Evolutionary conservation across 2,329 filamentous ascomycete species (phyloP).

Genomic region (Apiospora pterosperma): DNA sequence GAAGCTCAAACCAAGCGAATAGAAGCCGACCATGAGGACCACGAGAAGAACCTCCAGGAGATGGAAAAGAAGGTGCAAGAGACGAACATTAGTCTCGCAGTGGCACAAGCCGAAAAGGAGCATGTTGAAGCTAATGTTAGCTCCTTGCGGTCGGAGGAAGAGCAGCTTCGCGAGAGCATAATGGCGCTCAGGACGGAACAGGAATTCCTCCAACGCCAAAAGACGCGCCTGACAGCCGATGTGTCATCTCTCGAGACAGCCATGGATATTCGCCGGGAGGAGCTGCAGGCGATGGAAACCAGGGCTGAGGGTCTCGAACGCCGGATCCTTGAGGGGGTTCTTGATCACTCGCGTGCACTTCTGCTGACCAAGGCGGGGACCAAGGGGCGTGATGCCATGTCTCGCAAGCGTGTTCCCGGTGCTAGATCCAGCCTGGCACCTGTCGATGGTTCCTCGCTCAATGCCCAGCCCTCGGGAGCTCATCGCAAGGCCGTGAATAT

Average conservation of each 20-base stretch:
- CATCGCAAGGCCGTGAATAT: slow-evolving; percentile 42
- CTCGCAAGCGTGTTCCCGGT: slow-evolving; percentile 49
- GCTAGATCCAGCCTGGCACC: slow-evolving; percentile 38
- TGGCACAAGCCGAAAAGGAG: slow-evolving; percentile 63
- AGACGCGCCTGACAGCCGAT: slow-evolving; percentile 76
- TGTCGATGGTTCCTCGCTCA: slow-evolving; percentile 16
- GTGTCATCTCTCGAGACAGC: slow-evolving; percentile 90
- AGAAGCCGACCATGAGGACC: slow-evolving; percentile 72
- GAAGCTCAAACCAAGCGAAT: slow-evolving; percentile 72
- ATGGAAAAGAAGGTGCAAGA: slow-evolving; percentile 74
- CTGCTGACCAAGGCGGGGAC: slow-evolving; percentile 65
- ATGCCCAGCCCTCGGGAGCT: slow-evolving; percentile 17
- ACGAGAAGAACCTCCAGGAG: slow-evolving; percentile 76
- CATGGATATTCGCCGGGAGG: slow-evolving; percentile 81
- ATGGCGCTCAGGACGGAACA: slow-evolving; percentile 62
- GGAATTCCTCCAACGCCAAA: slow-evolving; percentile 73
- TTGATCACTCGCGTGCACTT: slow-evolving; percentile 92
- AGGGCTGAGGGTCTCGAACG: slow-evolving; percentile 87
- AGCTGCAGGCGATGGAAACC: slow-evolving; percentile 85
- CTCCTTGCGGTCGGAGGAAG: slow-evolving; percentile 49
- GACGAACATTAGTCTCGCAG: slow-evolving; percentile 74
- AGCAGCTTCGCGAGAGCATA: slow-evolving; percentile 52
- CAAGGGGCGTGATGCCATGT: slow-evolving; percentile 53
- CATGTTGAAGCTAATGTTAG: slow-evolving; percentile 55
- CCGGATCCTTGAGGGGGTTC: slow-evolving; percentile 89